These are phyloP conservation scores for Trypanosomatidae sp. DNA, from an alignment of 208 protist genomes.

Conservation along the genomic window DNA sequence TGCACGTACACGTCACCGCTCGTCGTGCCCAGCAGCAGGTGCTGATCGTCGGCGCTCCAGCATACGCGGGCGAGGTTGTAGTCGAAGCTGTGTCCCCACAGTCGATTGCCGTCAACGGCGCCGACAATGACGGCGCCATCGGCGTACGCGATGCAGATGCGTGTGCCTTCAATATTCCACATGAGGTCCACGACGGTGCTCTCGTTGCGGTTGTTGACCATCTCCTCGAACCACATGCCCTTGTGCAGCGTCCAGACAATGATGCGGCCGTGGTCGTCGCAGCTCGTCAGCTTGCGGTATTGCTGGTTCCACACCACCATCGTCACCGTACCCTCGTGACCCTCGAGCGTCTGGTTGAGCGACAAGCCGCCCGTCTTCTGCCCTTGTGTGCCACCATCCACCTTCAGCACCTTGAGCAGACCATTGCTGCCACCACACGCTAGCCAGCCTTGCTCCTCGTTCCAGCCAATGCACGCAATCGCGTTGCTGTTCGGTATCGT, in stretches of 20 bases:
- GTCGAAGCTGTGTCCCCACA: constrained; percentile 92
- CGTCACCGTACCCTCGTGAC: constrained; percentile 71
- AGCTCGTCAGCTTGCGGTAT: constrained; percentile 93
- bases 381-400: constrained; percentile 61
- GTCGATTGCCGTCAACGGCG: constrained; percentile 90
- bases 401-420: constrained; percentile 93
- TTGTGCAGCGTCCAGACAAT: constrained; percentile 96
- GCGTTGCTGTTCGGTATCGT: constrained; percentile 89
- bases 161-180: constrained; percentile 90
- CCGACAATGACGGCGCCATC: constrained; percentile 95
- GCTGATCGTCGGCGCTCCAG: constrained; percentile 92
- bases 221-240: constrained; percentile 96
- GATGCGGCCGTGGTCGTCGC: constrained; percentile 90
- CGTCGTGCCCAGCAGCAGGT: constrained; percentile 87
- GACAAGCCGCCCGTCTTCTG: constrained; percentile 79
- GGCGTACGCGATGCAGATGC: constrained; percentile 96
- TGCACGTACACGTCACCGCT: constrained; percentile 85
- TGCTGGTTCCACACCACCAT: constrained; percentile 93
- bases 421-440: constrained; percentile 92
- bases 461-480: constrained; percentile 88
- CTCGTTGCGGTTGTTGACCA: constrained; percentile 96
- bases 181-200: constrained; percentile 87
- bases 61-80: constrained; percentile 74
- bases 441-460: constrained; percentile 93
- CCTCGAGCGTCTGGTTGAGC: constrained; percentile 94